Base-by-base conservation (phyloP, 192 early-diverging fungal genomes). In the Jimgerdemannia lactiflua region DNA sequence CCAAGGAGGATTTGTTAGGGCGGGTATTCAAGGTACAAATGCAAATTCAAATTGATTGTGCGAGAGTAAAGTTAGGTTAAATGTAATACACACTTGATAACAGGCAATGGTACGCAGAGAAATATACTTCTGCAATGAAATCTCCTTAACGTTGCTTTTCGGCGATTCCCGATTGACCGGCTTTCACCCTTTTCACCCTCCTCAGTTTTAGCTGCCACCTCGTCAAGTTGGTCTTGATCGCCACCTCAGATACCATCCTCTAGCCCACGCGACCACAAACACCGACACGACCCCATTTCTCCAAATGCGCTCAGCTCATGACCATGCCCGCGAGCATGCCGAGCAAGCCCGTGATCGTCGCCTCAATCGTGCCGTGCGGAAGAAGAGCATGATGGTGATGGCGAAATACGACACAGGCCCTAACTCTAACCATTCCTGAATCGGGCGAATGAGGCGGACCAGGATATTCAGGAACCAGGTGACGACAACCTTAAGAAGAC, bases 21-120 rank as follows among this genome's bases (percentile, higher is more conserved):
- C 29, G 95, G n/a, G 92, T 93, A 2, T 99, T 94, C 71, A 93
- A 92, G 29, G 98, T 92, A 4, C 90, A 86, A 74, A 94, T 94
- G 20, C 75, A 43, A 63, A 29, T 79, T 74, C 17, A 66, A 17
- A 43, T 69, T 65, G 17, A 67, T 41, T 17, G 73, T 71, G 4
- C 63, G 70, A 64, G 82, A 29, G 29, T 70, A 54, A 76, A 10
- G 14, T 59, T 1, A 29, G 1, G 29, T 29, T 10, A 59, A 59
- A 59, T 59, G 49, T 2, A 43, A 10, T 20, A 41, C 10, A 29
- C 71, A 72, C 80, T 76, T 85, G 84, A 70, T 82, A 85, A 59
- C 83, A 83, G 63, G 81, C 84, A 43, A 85, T 77, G 2, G 82
- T 85, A 3, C 84, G 67, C 10, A 85, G 44, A 0, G 75, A 81